phyloP scores from a whole-genome alignment of 208 protist species.

The Leishmania lainsoni region DNA sequence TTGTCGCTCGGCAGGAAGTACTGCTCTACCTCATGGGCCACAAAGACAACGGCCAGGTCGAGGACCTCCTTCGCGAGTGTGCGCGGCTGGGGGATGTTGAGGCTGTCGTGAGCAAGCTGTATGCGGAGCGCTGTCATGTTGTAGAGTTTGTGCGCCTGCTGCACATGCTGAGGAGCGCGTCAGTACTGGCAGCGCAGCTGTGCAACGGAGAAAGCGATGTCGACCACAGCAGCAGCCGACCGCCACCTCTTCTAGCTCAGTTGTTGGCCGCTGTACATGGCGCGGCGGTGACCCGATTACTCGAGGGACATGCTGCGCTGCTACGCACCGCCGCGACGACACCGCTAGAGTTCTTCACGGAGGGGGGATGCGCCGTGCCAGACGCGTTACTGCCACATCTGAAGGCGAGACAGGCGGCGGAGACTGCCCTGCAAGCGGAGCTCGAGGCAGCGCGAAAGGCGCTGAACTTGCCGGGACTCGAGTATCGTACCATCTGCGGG shows the following conservation, averaged over 20 bases:
- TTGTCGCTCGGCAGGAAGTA: constrained; percentile 51
- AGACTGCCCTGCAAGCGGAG: constrained; percentile 58
- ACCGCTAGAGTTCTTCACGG: constrained; percentile 68
- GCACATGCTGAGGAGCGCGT: constrained; percentile 41
- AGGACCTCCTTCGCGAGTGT: constrained; percentile 71
- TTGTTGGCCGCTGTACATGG: constrained; percentile 34
- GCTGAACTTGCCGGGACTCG: constrained; percentile 60
- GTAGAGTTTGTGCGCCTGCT: constrained; percentile 77
- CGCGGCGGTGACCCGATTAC: constrained; percentile 29
- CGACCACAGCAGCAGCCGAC: not conserved
- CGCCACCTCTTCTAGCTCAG: constrained; percentile 29
- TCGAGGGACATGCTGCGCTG: constrained; percentile 38
- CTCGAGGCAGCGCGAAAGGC: constrained; percentile 47
- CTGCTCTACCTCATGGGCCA: constrained; percentile 51
- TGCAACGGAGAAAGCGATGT: not conserved
- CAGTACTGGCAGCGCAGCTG: constrained; percentile 35
- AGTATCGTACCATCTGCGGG: constrained; percentile 81
- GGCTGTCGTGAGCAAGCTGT: constrained; percentile 72
- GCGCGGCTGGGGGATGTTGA: constrained; percentile 76
- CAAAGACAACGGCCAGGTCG: constrained; percentile 40
- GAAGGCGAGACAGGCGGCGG: constrained; percentile 40
- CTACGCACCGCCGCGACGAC: constrained; percentile 52
- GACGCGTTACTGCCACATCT: constrained; percentile 40
- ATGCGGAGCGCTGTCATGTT: constrained; percentile 73
- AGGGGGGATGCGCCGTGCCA: constrained; percentile 23